These are phyloP conservation scores for Pleurostoma richardsiae DNA, from an alignment of 2,329 filamentous ascomycete genomes.

Conservation along the genomic window DNA sequence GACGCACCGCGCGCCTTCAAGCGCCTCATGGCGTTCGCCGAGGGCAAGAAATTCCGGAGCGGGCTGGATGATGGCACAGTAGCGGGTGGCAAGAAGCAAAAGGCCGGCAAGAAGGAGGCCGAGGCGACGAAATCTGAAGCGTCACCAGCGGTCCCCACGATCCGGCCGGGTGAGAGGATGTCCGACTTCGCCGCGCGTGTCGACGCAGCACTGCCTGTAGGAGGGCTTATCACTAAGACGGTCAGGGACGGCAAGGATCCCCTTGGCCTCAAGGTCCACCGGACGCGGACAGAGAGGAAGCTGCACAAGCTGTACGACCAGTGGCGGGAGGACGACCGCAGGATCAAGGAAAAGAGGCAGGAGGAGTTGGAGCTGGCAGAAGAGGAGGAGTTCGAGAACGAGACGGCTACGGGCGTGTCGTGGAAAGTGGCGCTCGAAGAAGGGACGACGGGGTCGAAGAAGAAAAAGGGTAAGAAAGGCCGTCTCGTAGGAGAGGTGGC, in stretches of 20 bases:
- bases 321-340: constrained; percentile 63
- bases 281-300: constrained; percentile 79
- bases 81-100: constrained; percentile 23
- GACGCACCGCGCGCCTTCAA: constrained; percentile 88
- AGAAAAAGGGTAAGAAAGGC: constrained; percentile 34
- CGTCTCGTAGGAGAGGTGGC: constrained; percentile 33
- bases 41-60: constrained; percentile 53
- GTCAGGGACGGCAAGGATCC: constrained; percentile 58
- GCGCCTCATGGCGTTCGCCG: constrained; percentile 72
- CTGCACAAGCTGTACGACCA: constrained; percentile 78
- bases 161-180: constrained; percentile 77
- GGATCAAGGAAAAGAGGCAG: constrained; percentile 57
- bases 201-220: constrained; percentile 75
- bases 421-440: constrained; percentile 42
- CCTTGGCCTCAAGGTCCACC: constrained; percentile 59
- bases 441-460: constrained; percentile 22
- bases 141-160: constrained; percentile 50
- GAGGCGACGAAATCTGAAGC: constrained; percentile 11
- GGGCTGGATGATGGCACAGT: constrained; percentile 66
- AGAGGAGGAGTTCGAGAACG: constrained; percentile 56
- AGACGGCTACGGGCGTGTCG: constrained; percentile 42
- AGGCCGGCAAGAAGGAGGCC: constrained; percentile 14
- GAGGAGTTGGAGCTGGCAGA: constrained; percentile 62
- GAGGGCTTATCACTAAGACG: constrained; percentile 61
- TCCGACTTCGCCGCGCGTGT: constrained; percentile 79